Conservation (phyloP, 1,139 yeast species). For the Blastobotrys malaysiensis region DNA sequence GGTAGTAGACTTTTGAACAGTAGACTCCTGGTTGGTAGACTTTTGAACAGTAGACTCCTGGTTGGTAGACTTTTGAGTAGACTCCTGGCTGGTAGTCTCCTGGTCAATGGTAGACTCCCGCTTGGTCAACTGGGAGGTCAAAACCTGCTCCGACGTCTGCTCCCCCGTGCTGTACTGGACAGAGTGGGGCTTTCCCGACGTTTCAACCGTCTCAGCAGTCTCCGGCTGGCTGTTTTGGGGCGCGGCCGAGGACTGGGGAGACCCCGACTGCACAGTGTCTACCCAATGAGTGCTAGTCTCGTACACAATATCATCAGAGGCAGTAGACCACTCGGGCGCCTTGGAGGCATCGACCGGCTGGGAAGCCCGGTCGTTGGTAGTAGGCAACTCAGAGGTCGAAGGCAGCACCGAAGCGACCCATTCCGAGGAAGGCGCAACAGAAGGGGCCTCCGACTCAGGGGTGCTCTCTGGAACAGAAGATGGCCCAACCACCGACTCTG, state of each 20-base stretch:
- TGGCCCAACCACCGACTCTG: not conserved
- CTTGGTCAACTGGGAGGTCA: slow-evolving; percentile 7
- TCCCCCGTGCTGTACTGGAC: not conserved
- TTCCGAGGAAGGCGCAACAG: not conserved
- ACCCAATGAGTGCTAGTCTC: not conserved
- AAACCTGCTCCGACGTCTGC: slow-evolving; percentile 2
- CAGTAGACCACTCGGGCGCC: not conserved
- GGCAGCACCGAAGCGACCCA: not conserved
- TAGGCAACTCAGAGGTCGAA: not conserved
- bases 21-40: no score
- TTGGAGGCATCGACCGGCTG: not conserved
- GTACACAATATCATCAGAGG: not conserved
- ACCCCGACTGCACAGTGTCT: no score
- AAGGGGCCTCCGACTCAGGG: not conserved
- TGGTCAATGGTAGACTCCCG: slow-evolving; percentile 3
- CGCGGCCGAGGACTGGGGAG: not conserved
- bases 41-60: not conserved
- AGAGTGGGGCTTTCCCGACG: not conserved
- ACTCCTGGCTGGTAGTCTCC: not conserved
- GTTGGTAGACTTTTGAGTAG: not conserved
- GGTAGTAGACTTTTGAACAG: no score
- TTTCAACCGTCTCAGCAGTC: not conserved
- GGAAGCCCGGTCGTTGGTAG: not conserved
- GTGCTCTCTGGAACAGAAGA: not conserved
- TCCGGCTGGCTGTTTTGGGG: not conserved